A percentile compares a stretch with the other conserved stretches of the same genome.
These are phyloP conservation scores for Pythium phragmiticola DNA, from an alignment of 352 stramenopile species.

Conservation along the genomic window DNA sequence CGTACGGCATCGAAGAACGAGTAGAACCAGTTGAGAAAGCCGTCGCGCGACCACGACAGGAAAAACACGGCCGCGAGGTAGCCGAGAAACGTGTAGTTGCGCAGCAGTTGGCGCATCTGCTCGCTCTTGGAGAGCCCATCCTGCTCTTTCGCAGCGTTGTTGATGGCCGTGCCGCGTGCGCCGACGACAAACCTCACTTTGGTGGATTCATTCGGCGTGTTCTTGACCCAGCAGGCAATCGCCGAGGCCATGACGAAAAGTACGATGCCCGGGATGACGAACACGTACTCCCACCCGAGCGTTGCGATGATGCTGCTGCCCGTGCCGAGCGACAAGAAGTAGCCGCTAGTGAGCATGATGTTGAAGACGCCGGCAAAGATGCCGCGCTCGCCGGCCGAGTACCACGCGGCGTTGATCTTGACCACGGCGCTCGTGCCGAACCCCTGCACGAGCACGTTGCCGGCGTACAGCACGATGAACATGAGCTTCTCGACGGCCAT, in stretches of 20 bases:
- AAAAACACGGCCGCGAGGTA: slow-evolving; percentile 74
- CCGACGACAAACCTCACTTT: slow-evolving; percentile 26
- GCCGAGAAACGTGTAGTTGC: slow-evolving; percentile 63
- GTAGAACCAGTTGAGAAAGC: slow-evolving; percentile 78
- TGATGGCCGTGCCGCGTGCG: neutral
- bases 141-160: slow-evolving; percentile 3
- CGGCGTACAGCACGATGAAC: slow-evolving; percentile 62
- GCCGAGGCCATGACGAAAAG: slow-evolving; percentile 57
- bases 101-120: slow-evolving; percentile 52
- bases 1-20: slow-evolving; percentile 76
- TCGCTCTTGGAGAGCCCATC: slow-evolving; percentile 35
- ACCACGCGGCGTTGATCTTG: slow-evolving; percentile 85
- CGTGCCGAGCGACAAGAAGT: slow-evolving; percentile 67
- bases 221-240: slow-evolving; percentile 57
- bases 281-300: slow-evolving; percentile 69
- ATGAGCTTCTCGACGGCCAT: slow-evolving; percentile 34
- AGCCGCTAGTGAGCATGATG: slow-evolving; percentile 74
- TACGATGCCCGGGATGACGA: slow-evolving; percentile 54
- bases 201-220: slow-evolving; percentile 48
- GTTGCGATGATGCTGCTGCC: slow-evolving; percentile 61
- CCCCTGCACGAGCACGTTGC: slow-evolving; percentile 68
- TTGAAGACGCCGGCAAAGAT: slow-evolving; percentile 78
- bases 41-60: slow-evolving; percentile 64
- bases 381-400: slow-evolving; percentile 55
- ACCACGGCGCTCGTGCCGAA: slow-evolving; percentile 82